A percentile compares a stretch with the other conserved stretches of the same genome.
These are phyloP conservation scores for Fusarium dlaminii DNA, from an alignment of 2,329 filamentous ascomycete species.

Conservation along the genomic window DNA sequence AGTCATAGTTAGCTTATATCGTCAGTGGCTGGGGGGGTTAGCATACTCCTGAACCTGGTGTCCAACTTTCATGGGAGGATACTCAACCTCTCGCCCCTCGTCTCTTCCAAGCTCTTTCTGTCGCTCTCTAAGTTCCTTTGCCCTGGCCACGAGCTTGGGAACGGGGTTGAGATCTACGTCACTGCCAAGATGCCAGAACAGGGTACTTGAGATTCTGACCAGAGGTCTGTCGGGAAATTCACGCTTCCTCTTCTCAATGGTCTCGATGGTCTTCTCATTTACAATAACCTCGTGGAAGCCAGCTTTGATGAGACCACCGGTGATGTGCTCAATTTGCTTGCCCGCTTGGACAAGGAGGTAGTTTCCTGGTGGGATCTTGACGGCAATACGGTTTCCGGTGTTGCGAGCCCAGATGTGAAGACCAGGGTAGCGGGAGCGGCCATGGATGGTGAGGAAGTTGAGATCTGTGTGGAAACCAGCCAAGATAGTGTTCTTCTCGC, in stretches of 20 bases:
- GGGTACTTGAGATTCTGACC: slow-evolving; percentile 67
- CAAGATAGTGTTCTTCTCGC: slow-evolving; percentile 64
- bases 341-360: slow-evolving; percentile 70
- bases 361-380: slow-evolving; percentile 66
- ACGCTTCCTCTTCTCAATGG: slow-evolving; percentile 54
- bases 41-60: slow-evolving; percentile 66
- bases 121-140: slow-evolving; percentile 55
- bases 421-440: slow-evolving; percentile 69
- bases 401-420: slow-evolving; percentile 72
- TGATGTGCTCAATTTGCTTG: slow-evolving; percentile 70
- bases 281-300: slow-evolving; percentile 71
- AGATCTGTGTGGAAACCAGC: slow-evolving; percentile 72
- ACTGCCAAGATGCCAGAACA: slow-evolving; percentile 69
- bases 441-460: slow-evolving; percentile 73
- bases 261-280: slow-evolving; percentile 60
- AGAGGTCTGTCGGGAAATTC: slow-evolving; percentile 60
- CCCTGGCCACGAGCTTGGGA: slow-evolving; percentile 56
- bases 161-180: slow-evolving; percentile 66
- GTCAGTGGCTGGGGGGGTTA: not conserved
- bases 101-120: slow-evolving; percentile 61
- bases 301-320: slow-evolving; percentile 68
- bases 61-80: slow-evolving; percentile 66
- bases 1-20: slow-evolving; percentile 7
- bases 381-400: slow-evolving; percentile 66
- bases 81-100: slow-evolving; percentile 61